Percentiles rank a stretch among this genome's conserved stretches.
These are phyloP conservation scores for Sporothrix curviconia DNA, from an alignment of 2,329 filamentous ascomycete genomes.

Conservation along the genomic window DNA sequence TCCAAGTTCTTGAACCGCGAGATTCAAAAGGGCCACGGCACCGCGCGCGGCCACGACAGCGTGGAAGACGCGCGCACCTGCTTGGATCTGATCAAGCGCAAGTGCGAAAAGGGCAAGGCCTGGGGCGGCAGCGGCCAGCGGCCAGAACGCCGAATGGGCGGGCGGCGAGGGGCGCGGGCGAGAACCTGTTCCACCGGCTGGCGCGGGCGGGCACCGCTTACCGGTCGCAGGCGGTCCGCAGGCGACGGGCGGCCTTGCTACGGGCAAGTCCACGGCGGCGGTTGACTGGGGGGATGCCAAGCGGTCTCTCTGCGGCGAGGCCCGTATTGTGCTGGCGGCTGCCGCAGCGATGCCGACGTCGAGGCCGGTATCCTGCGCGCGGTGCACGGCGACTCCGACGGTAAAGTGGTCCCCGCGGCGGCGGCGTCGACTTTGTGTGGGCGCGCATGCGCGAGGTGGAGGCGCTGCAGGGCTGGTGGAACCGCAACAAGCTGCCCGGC, in stretches of 20 bases:
- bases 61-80: conserved; percentile 88
- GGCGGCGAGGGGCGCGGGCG: conserved; percentile 63
- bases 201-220: conserved; percentile 56
- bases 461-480: conserved; percentile 62
- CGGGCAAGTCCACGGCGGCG: conserved; percentile 62
- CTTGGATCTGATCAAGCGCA: conserved; percentile 87
- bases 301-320: conserved; percentile 50
- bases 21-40: conserved; percentile 72
- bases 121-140: conserved; percentile 59
- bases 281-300: conserved; percentile 84
- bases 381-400: conserved; percentile 51
- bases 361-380: conserved; percentile 50
- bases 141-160: conserved; percentile 11
- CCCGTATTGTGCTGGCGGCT: conserved; percentile 48
- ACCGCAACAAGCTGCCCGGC: conserved; percentile 41
- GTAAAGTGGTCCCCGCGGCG: conserved; percentile 49
- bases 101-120: conserved; percentile 82
- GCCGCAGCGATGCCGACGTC: conserved; percentile 54
- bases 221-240: conserved; percentile 51
- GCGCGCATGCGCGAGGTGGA: conserved; percentile 60
- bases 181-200: conserved; percentile 85
- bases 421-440: conserved; percentile 62
- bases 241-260: conserved; percentile 49
- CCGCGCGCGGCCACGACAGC: conserved; percentile 71
- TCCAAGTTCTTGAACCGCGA: conserved; percentile 80